Percentiles rank a stretch among this genome's conserved stretches.
These are phyloP conservation scores for Penicillium macrosclerotiorum DNA, from an alignment of 495 filamentous ascomycete genomes.

Conservation along the genomic window DNA sequence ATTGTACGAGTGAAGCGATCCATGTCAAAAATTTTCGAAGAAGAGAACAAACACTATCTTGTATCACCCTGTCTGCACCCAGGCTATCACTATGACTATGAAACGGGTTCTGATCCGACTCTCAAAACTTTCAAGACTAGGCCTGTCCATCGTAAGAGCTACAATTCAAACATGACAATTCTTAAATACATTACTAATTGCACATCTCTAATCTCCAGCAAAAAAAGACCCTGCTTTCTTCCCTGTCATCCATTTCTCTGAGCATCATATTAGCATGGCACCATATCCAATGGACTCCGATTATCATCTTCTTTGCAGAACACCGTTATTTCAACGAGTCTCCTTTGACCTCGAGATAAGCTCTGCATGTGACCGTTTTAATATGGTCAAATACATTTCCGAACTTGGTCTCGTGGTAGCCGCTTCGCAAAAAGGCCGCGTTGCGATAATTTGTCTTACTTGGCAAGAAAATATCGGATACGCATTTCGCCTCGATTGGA, in stretches of 20 bases:
- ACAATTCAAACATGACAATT: not conserved
- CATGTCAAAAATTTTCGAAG: slow-evolving; percentile 16
- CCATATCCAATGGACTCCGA: slow-evolving; percentile 40
- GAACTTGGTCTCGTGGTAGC: slow-evolving; percentile 75
- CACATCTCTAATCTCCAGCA: not conserved
- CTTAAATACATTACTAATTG: not conserved
- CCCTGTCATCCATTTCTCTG: slow-evolving; percentile 58
- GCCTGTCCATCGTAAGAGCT: slow-evolving; percentile 19
- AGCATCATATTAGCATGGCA: slow-evolving; percentile 57
- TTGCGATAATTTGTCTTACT: slow-evolving; percentile 71
- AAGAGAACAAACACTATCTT: slow-evolving; percentile 12
- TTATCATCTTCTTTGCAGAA: slow-evolving; percentile 46
- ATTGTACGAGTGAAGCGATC: not conserved
- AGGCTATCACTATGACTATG: not conserved
- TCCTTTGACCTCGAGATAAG: slow-evolving; percentile 38
- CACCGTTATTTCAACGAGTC: slow-evolving; percentile 44
- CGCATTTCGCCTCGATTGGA: slow-evolving; percentile 54
- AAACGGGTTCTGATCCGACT: not conserved
- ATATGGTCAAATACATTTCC: slow-evolving; percentile 72
- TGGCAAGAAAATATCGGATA: slow-evolving; percentile 33
- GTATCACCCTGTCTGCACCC: slow-evolving; percentile 1
- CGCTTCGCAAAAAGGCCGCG: slow-evolving; percentile 71
- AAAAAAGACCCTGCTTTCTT: slow-evolving; percentile 26
- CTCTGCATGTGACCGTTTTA: slow-evolving; percentile 61
- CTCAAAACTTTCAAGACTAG: not conserved